Evolutionary conservation across 208 protist genomes (phyloP).

Genomic region (Acanthamoeba polyphaga): DNA sequence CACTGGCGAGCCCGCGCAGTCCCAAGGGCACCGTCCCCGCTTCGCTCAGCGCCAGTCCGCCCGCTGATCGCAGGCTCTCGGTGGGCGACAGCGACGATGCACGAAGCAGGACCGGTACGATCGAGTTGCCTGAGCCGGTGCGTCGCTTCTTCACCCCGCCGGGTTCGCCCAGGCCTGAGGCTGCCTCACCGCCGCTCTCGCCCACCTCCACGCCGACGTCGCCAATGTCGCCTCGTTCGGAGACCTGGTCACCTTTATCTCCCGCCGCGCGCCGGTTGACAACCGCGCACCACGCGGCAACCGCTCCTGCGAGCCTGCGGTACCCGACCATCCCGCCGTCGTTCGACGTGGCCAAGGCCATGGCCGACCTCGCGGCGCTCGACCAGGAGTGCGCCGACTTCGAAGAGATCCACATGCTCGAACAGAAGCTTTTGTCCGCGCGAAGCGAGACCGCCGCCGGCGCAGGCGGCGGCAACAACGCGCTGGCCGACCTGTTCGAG

Average conservation of each 20-base stretch:
- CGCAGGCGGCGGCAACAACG: neutral
- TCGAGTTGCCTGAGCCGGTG: neutral
- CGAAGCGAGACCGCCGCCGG: neutral
- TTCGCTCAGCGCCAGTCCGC: neutral
- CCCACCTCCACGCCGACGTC: neutral
- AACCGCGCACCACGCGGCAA: neutral
- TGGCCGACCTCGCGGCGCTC: neutral
- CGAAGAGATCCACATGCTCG: neutral
- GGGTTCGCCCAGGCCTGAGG: neutral
- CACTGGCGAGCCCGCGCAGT: neutral
- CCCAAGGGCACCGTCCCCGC: neutral
- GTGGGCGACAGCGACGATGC: neutral
- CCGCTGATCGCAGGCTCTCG: neutral
- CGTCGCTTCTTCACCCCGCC: neutral
- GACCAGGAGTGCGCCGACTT: slow-evolving; percentile 31
- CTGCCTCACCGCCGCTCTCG: neutral
- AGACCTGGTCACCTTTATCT: neutral
- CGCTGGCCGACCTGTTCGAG: neutral
- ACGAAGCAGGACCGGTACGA: neutral
- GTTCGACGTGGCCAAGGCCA: slow-evolving; percentile 10
- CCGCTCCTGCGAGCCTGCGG: too few species aligned
- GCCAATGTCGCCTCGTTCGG: neutral
- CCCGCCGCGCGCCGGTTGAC: neutral
- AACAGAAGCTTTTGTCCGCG: neutral
- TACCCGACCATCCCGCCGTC: neutral